Base-by-base conservation (phyloP, 306 rosid species). In the Cicer bijugum region DNA sequence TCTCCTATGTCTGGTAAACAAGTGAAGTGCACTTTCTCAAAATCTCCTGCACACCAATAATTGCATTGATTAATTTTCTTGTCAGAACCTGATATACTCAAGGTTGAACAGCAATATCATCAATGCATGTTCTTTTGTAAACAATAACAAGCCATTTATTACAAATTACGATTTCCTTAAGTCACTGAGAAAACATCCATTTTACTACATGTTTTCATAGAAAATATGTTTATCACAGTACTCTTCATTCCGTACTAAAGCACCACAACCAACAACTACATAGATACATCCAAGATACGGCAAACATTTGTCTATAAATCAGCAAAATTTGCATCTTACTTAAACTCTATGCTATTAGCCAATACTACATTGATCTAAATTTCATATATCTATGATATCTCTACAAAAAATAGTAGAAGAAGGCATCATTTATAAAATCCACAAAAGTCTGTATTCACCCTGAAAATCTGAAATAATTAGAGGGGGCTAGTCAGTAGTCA, bases 1-100 rank as follows among this genome's bases (percentile, higher is more conserved):
- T 88, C 87, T 78, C 96, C 96, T 10, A 81, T 71, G 44, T 69
- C 72, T 11, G 92, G 91, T 78, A 88, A 84, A 82, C 88, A 82
- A 50, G 58, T 42, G 46, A 75, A 81, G 77, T 92, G 97, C 61
- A 76, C 86, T 69, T 85, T 82, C 88, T 86, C 93, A 69, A 88
- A 80, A 63, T 88, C 81, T 83, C 89, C 97, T 89, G 79, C 82
- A 86, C 23, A 82, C 60, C 37, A 51, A 79, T 77, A 65, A 71
- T 11, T 20, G 37, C 57, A 37, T 46, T 17, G 19, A 16, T 47
- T 61, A 76, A 9, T 62, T 64, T 64, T 57, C 72, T 12, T 61
- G 74, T 43, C 43, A 60, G 47, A 28, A 59, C 9, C 64, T 7
- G 10, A 53, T 53, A 40, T 9, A 80, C 16, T 40, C 50, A 72